Conservation (phyloP, 1,284 basidiomycete species). For the Boletus mariae region DNA sequence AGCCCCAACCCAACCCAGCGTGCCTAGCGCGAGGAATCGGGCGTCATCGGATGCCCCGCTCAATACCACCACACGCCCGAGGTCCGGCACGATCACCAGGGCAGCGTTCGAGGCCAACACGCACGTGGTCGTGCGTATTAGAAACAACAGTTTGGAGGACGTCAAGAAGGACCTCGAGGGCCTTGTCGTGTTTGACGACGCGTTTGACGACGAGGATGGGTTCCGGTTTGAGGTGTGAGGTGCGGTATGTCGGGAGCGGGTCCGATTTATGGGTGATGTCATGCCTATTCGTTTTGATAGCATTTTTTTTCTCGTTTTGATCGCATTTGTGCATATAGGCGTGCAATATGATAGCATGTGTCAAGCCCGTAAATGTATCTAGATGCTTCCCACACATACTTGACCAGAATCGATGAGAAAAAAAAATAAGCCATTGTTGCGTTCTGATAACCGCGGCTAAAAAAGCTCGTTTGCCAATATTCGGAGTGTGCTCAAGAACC, state of each 20-base stretch:
- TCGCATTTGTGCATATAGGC: constrained; percentile 16
- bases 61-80: constrained; percentile 10
- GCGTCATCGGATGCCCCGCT: neutral
- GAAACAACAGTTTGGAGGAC: constrained; percentile 26
- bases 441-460: too few relatives aligned
- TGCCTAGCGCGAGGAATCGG: neutral
- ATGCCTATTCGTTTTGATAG: constrained; percentile 5
- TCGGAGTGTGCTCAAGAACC: too few relatives aligned
- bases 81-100: constrained; percentile 29
- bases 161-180: constrained; percentile 34
- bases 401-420: too few relatives aligned
- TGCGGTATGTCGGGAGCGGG: too few relatives aligned
- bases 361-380: neutral
- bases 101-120: constrained; percentile 26
- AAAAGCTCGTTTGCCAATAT: too few relatives aligned
- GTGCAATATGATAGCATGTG: constrained; percentile 7
- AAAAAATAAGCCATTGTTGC: too few relatives aligned
- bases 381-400: neutral
- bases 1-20: neutral
- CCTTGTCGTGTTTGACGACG: constrained; percentile 29
- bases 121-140: constrained; percentile 17
- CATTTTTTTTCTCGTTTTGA: constrained; percentile 5
- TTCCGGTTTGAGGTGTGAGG: constrained; percentile 28
- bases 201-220: constrained; percentile 26
- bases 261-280: neutral